These are phyloP conservation scores for Tulasnella sp. DNA, from an alignment of 768 basidiomycete genomes.

Conservation along the genomic window DNA sequence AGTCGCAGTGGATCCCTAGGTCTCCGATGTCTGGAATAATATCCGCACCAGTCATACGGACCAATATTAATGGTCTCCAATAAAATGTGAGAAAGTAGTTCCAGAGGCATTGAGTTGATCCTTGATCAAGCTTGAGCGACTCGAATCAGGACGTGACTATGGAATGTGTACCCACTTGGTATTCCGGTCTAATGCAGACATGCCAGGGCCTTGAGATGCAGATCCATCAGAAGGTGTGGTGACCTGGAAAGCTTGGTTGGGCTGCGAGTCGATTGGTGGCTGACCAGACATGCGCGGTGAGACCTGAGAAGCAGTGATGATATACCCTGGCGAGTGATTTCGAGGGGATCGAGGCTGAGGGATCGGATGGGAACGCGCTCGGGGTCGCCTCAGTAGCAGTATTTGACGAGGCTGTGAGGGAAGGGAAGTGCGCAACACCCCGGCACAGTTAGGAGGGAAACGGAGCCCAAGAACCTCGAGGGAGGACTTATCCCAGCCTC, in stretches of 20 bases:
- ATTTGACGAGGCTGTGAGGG: too few relatives aligned
- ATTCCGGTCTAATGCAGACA: neutral
- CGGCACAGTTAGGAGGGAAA: neutral
- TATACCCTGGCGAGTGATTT: too few relatives aligned
- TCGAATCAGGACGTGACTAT: neutral
- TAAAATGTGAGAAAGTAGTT: neutral
- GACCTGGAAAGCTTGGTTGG: too few relatives aligned
- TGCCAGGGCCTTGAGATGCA: neutral
- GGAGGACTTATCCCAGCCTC: neutral
- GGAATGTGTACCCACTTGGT: neutral
- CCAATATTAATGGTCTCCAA: neutral
- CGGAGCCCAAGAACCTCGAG: neutral
- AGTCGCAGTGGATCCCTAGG: neutral
- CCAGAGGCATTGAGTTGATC: neutral
- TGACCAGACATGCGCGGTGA: too few relatives aligned
- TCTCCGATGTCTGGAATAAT: too few relatives aligned
- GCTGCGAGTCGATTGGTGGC: too few relatives aligned
- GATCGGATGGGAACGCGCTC: too few relatives aligned
- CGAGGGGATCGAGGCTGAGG: too few relatives aligned
- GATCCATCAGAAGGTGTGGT: too few relatives aligned
- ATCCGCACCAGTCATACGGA: neutral
- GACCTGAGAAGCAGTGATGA: too few relatives aligned
- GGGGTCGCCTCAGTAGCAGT: too few relatives aligned
- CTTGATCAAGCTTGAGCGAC: neutral
- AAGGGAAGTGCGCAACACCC: too few relatives aligned